Evolutionary conservation across 805 yeast genomes (phyloP), one percentile per base, ranked within the genome.

Genomic region (Nakazawaea sp.): DNA sequence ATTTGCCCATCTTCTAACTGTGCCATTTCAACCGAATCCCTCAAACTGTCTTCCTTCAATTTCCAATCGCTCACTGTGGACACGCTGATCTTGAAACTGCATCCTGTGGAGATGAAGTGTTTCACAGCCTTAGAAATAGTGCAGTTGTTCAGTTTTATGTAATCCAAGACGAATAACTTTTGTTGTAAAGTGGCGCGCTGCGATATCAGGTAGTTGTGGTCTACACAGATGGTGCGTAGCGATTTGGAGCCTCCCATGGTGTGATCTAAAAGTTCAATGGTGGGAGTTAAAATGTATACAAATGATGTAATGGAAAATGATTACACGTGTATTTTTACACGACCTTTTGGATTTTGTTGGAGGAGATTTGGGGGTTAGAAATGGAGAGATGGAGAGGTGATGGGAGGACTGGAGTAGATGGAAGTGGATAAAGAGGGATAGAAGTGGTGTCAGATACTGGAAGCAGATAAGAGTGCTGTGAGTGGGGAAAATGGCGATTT

Each of bases 21-120:
- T 10, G 17, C 8, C 6, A 5, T 15, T 28, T 16, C 19, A 28
- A n/a, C 3, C n/a, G 4, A 18, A 16, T 17, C 25, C 15, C 16
- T 9, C n/a, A 20, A 16, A 20, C 28, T 17, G n/a, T 5, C 15
- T 17, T 38, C 42, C 16, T 38, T 38, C 15, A 29, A 6, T 19
- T 33, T 33, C 42, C 42, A 38, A 26, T 38, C 42, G 26, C 42
- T 33, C 18, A 38, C 27, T 5, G 42, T 33, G 15, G 34, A 28
- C 4, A 33, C 38, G 30, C 42, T 38, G 6, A 38, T 33, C 16
- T 38, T 38, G 34, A 38, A 38, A 16, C 9, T 30, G 25, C 42
- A 33, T 23, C 32, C 30, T 2, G 33, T 33, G 4, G 25, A 15
- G 11, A 38, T 33, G 15, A 38, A 38, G 30, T 38, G 38, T 10